A percentile compares a stretch with the other conserved stretches of the same genome.
Evolutionary conservation across 441 rosid genomes (phyloP).

Genomic region (Pelargonium fulgidum): DNA sequence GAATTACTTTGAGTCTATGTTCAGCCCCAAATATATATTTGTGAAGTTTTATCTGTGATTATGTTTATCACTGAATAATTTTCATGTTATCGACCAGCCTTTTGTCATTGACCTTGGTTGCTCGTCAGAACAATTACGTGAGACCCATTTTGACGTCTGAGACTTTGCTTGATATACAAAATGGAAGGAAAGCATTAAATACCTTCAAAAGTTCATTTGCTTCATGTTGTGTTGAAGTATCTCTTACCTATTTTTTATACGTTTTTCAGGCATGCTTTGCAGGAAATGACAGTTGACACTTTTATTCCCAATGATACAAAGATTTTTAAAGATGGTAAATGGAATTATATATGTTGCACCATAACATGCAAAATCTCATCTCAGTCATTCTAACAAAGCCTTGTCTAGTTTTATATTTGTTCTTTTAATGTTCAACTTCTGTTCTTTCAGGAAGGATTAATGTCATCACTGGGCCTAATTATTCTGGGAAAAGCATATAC

Average conservation of each 20-base stretch:
- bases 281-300: constrained; percentile 95
- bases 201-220: background rate
- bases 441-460: constrained; percentile 60
- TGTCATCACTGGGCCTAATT: constrained; percentile 95
- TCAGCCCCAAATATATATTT: background rate
- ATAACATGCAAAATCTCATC: constrained; percentile 13
- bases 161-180: constrained; percentile 58
- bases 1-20: constrained; percentile 14
- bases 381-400: constrained; percentile 12
- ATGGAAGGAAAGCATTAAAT: constrained; percentile 61
- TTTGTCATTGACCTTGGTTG: constrained; percentile 75
- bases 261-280: constrained; percentile 82
- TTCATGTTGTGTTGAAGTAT: background rate
- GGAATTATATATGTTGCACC: constrained; percentile 16
- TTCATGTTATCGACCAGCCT: constrained; percentile 42
- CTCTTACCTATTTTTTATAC: constrained; percentile 4
- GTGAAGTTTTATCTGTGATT: constrained; percentile 1
- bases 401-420: constrained; percentile 19
- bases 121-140: constrained; percentile 82
- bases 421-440: constrained; percentile 21
- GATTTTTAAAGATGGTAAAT: constrained; percentile 53
- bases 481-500: constrained; percentile 95
- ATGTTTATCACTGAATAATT: constrained; percentile 16
- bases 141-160: constrained; percentile 80
- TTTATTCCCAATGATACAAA: constrained; percentile 89